Percentiles rank a stretch among this genome's conserved stretches.
These are phyloP conservation scores for Clarireedia paspali DNA, from an alignment of 2,329 filamentous ascomycete genomes.

Conservation along the genomic window DNA sequence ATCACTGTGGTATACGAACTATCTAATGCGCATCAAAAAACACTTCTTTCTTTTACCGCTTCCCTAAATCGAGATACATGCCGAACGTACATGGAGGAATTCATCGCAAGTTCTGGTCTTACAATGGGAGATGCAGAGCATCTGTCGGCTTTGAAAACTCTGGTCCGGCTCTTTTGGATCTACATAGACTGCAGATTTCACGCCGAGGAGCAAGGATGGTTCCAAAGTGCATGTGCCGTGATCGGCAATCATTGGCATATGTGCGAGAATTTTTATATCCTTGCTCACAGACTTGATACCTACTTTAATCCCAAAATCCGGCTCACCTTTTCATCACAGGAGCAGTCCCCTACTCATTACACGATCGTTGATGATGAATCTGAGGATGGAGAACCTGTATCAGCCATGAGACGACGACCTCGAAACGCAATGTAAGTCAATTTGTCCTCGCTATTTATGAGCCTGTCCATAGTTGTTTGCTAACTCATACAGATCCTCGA, in stretches of 20 bases:
- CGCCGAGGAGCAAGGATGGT: neutral
- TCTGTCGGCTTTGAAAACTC: slow-evolving; percentile 9
- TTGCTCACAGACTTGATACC: neutral
- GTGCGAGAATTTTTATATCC: neutral
- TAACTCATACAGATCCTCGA: neutral
- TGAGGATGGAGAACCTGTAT: slow-evolving; percentile 24
- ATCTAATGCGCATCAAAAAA: neutral
- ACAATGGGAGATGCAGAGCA: slow-evolving; percentile 13
- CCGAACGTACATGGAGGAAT: neutral
- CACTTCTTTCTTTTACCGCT: slow-evolving; percentile 4
- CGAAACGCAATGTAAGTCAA: slow-evolving; percentile 12
- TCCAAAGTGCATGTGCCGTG: neutral
- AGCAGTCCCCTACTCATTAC: neutral
- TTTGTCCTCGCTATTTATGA: neutral
- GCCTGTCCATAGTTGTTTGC: neutral
- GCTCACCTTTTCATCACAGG: neutral
- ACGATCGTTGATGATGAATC: slow-evolving; percentile 7
- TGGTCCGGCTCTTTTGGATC: slow-evolving; percentile 24
- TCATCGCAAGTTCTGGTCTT: neutral
- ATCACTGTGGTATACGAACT: slow-evolving; percentile 29
- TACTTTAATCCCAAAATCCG: slow-evolving; percentile 4
- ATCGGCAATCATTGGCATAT: neutral
- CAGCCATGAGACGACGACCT: slow-evolving; percentile 35
- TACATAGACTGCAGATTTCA: slow-evolving; percentile 26
- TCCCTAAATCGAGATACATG: slow-evolving; percentile 9